These are phyloP conservation scores for Lipomyces yamanashiensis DNA, from an alignment of 805 yeast species.

Conservation along the genomic window DNA sequence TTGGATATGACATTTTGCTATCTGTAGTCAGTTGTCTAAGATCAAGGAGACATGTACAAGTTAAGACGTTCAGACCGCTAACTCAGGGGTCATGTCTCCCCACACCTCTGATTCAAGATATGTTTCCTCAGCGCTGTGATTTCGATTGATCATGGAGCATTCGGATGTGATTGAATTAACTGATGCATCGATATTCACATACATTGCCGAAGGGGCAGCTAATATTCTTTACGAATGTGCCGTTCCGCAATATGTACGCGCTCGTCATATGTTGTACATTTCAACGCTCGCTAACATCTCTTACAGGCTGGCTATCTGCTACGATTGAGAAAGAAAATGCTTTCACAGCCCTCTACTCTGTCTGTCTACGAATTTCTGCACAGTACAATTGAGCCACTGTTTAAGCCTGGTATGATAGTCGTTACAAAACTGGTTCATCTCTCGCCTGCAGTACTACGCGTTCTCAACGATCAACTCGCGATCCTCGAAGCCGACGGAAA, in stretches of 20 bases:
- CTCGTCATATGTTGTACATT: neutral
- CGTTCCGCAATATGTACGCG: conserved; percentile 12
- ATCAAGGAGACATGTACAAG: neutral
- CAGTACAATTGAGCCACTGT: conserved; percentile 16
- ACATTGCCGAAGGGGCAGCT: conserved; percentile 36
- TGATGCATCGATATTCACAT: conserved; percentile 11
- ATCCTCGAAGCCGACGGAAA: conserved; percentile 13
- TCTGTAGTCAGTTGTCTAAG: neutral
- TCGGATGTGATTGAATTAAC: neutral
- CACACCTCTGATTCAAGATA: neutral
- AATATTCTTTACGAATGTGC: conserved; percentile 24
- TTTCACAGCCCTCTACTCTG: conserved; percentile 25
- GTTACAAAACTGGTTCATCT: conserved; percentile 20
- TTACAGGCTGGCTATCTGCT: conserved; percentile 17
- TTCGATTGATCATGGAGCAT: no score
- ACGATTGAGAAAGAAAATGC: conserved; percentile 25
- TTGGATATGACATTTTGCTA: neutral
- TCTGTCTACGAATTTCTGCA: conserved; percentile 23
- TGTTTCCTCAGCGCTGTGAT: no score
- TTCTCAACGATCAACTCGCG: conserved; percentile 16
- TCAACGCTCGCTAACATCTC: neutral
- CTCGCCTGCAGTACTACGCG: conserved; percentile 3
- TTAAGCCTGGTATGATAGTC: conserved; percentile 18
- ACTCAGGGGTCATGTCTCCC: neutral
- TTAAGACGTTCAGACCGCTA: neutral